Evolutionary conservation across 805 yeast species (phyloP).

Genomic region (Wickerhamiella kurtzmanii): DNA sequence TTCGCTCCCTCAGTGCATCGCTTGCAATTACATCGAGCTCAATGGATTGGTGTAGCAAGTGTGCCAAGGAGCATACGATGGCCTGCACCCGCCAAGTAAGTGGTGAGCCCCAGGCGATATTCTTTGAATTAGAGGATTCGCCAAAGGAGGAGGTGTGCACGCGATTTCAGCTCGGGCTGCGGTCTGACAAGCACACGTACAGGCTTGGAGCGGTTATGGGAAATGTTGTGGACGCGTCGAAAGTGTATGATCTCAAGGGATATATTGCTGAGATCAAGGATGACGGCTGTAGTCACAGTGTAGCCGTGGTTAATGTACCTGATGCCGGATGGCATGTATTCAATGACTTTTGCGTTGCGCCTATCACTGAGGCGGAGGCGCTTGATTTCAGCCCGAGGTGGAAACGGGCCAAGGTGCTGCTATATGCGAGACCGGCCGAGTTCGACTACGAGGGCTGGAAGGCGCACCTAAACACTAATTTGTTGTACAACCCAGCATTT

Average conservation of each 20-base stretch:
- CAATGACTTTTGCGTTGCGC: constrained; percentile 80
- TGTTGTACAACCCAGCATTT: constrained; percentile 63
- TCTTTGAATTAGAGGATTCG: constrained; percentile 7
- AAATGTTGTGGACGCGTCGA: background rate
- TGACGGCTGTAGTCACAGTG: constrained; percentile 27
- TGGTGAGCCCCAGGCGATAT: constrained; percentile 49
- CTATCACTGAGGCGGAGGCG: constrained; percentile 64
- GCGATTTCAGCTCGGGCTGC: constrained; percentile 3
- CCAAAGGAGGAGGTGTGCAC: constrained; percentile 1
- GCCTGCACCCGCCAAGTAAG: constrained; percentile 40
- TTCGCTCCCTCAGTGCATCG: constrained; percentile 14
- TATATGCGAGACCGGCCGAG: constrained; percentile 16
- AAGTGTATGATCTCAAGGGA: constrained; percentile 24
- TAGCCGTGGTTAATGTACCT: constrained; percentile 17
- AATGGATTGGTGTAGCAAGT: constrained; percentile 37
- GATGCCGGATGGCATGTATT: constrained; percentile 55
- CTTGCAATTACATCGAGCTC: constrained; percentile 13
- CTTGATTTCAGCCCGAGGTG: constrained; percentile 57
- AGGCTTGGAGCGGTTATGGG: constrained; percentile 4
- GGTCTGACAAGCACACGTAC: constrained; percentile 12
- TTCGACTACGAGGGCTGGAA: constrained; percentile 40
- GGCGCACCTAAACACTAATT: constrained; percentile 40
- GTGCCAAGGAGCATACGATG: constrained; percentile 39
- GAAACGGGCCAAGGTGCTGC: constrained; percentile 49
- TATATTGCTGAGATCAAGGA: constrained; percentile 25